Percentiles rank a stretch among this genome's conserved stretches.
Evolutionary conservation across 2,329 filamentous ascomycete genomes (phyloP).

Genomic region (Botrytis deweyae): DNA sequence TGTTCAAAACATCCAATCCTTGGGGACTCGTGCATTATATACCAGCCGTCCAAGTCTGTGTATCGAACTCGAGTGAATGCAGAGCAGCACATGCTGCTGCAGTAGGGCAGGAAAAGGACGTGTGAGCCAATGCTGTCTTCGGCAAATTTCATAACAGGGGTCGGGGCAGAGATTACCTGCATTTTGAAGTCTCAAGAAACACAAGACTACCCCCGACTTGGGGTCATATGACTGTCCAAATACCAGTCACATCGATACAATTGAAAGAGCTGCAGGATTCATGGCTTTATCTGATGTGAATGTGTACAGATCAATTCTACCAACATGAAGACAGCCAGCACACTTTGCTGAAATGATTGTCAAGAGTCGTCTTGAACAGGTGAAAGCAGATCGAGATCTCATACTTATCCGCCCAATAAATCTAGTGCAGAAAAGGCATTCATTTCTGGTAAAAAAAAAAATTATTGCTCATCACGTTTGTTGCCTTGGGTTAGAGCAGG

Average conservation of each 20-base stretch:
- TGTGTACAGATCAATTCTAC: neutral
- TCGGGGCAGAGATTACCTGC: neutral
- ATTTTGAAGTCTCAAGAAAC: neutral
- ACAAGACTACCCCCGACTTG: neutral
- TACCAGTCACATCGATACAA: neutral
- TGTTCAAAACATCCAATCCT: neutral
- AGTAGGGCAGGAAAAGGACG: neutral
- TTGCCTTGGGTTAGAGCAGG: neutral
- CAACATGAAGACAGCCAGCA: neutral
- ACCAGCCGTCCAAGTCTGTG: neutral
- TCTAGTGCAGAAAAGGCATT: neutral
- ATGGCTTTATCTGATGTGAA: neutral
- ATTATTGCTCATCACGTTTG: neutral
- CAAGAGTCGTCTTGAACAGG: neutral
- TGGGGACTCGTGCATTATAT: neutral
- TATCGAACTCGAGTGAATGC: neutral
- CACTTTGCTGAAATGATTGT: neutral
- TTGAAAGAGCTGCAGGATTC: neutral
- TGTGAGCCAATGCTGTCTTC: neutral
- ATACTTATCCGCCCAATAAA: neutral
- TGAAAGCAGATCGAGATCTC: neutral
- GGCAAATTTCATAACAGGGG: neutral
- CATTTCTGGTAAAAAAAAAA: neutral
- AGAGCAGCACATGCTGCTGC: neutral
- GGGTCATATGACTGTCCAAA: neutral